These are phyloP conservation scores for Thraustotheca clavata DNA, from an alignment of 352 stramenopile genomes.

Conservation along the genomic window DNA sequence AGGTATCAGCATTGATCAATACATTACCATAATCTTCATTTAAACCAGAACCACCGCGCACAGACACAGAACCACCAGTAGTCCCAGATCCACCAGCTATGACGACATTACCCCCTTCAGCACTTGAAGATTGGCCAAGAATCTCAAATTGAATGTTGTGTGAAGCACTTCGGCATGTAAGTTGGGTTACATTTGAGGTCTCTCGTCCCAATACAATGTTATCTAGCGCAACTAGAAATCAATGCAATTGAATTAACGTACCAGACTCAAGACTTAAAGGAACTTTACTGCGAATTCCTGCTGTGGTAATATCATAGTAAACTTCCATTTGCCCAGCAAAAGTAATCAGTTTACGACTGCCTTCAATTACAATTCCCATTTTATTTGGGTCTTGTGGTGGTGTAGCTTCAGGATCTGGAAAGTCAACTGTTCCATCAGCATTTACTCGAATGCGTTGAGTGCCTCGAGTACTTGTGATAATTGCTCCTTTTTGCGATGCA, in stretches of 20 bases:
- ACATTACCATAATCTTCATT: constrained; percentile 27
- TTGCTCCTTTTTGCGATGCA: constrained; percentile 50
- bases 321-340: constrained; percentile 30
- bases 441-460: constrained; percentile 49
- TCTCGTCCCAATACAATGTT: constrained; percentile 10
- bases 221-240: too few relatives aligned
- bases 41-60: constrained; percentile 33
- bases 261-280: constrained; percentile 44
- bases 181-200: background rate
- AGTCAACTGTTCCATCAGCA: constrained; percentile 37
- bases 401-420: constrained; percentile 33
- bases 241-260: constrained; percentile 13
- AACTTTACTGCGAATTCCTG: constrained; percentile 32
- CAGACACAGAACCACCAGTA: constrained; percentile 37
- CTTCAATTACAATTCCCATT: constrained; percentile 45
- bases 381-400: constrained; percentile 31
- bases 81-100: constrained; percentile 45
- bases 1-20: constrained; percentile 42
- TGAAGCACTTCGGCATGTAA: background rate
- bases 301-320: constrained; percentile 35
- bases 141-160: constrained; percentile 37
- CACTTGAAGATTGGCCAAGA: constrained; percentile 41
- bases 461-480: constrained; percentile 51
- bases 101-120: constrained; percentile 41
- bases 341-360: constrained; percentile 31